Conservation (phyloP, 2,329 filamentous ascomycete genomes). For the Fusarium subtropicale region DNA sequence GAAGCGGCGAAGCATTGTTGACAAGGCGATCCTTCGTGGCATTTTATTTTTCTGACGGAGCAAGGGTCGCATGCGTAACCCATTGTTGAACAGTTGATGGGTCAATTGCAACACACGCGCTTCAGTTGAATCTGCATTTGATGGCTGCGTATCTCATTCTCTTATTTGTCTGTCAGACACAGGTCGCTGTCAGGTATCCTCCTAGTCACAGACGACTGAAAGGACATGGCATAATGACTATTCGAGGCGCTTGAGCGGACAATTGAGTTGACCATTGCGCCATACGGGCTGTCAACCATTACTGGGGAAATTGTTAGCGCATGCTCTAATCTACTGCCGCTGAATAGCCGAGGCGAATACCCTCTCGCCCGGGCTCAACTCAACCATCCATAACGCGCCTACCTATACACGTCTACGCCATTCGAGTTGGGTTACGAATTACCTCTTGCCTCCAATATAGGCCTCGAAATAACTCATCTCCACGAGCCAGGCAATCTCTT, state of each 20-base stretch:
- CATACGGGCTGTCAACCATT: too few relatives aligned
- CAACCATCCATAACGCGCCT: not conserved
- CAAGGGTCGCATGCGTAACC: slow-evolving; percentile 21
- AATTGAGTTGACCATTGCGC: too few relatives aligned
- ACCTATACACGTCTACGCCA: not conserved
- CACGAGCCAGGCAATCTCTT: not conserved
- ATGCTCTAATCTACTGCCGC: not conserved
- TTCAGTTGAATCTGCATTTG: not conserved
- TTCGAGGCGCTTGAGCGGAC: too few relatives aligned
- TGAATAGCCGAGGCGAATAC: not conserved
- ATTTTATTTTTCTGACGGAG: slow-evolving; percentile 19
- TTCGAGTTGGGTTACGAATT: not conserved
- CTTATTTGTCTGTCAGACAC: not conserved
- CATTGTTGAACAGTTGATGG: slow-evolving; percentile 3
- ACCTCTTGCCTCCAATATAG: too few relatives aligned
- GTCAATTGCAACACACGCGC: not conserved
- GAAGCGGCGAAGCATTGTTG: slow-evolving; percentile 6
- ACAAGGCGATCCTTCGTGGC: not conserved
- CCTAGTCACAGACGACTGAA: too few relatives aligned
- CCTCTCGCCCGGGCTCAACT: not conserved
- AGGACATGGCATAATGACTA: too few relatives aligned
- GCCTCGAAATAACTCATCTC: not conserved
- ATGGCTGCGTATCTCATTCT: not conserved
- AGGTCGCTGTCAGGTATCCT: too few relatives aligned
- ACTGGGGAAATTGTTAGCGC: not conserved